phyloP scores from a whole-genome alignment of 2,329 filamentous ascomycete genomes.

The Ascochyta clinopodiicola region DNA sequence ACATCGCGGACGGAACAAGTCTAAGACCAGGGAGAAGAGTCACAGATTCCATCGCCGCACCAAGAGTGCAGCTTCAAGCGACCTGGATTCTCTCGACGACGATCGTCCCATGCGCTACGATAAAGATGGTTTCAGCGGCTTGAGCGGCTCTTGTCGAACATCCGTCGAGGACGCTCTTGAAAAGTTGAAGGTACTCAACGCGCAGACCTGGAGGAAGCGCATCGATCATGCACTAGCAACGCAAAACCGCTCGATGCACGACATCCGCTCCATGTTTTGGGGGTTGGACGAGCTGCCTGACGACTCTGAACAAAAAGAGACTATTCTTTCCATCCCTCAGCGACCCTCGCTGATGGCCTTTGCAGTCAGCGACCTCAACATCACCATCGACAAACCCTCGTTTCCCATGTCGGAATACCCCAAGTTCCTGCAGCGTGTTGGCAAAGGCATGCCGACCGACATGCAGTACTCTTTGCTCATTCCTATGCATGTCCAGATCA shows the following conservation, averaged over 20 bases:
- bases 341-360: slow-evolving; percentile 83
- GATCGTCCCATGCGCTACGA: slow-evolving; percentile 69
- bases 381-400: slow-evolving; percentile 88
- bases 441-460: slow-evolving; percentile 94
- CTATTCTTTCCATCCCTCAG: slow-evolving; percentile 82
- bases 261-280: slow-evolving; percentile 81
- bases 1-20: slow-evolving; percentile 46
- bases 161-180: slow-evolving; percentile 77
- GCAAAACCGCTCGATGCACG: slow-evolving; percentile 76
- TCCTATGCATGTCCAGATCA: slow-evolving; percentile 86
- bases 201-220: slow-evolving; percentile 88
- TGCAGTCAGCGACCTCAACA: slow-evolving; percentile 81
- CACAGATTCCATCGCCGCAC: slow-evolving; percentile 48
- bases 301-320: slow-evolving; percentile 82
- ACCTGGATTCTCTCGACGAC: slow-evolving; percentile 33
- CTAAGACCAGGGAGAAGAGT: slow-evolving; percentile 42
- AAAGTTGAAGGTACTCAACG: slow-evolving; percentile 79
- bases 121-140: slow-evolving; percentile 74
- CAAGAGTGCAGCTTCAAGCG: slow-evolving; percentile 45
- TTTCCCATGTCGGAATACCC: slow-evolving; percentile 84
- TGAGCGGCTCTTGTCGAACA: slow-evolving; percentile 75
- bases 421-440: slow-evolving; percentile 83
- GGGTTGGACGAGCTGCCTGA: slow-evolving; percentile 81
- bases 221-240: slow-evolving; percentile 78
- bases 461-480: slow-evolving; percentile 90